Evolutionary conservation across 2,329 filamentous ascomycete genomes (phyloP).

Genomic region (Cadophora gregata): DNA sequence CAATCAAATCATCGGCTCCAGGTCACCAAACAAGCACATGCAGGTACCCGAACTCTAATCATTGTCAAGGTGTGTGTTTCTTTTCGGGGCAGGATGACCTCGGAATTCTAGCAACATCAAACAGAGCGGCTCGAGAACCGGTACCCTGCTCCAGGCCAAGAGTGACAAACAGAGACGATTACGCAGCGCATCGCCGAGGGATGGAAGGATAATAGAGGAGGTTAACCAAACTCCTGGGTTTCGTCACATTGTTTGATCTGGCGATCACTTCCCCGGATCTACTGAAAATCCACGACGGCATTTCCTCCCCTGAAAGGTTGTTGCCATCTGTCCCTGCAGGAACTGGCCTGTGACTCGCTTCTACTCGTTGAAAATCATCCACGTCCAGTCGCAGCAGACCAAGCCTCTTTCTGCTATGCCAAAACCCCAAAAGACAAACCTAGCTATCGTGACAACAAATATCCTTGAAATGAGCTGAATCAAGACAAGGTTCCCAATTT

Average conservation of each 20-base stretch:
- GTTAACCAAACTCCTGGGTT: background rate
- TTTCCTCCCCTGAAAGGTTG: too few relatives aligned
- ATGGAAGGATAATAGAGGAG: background rate
- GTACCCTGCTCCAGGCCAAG: background rate
- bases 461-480: conserved; percentile 29
- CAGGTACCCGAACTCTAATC: background rate
- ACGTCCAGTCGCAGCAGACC: too few relatives aligned
- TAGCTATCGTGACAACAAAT: background rate
- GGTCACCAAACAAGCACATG: background rate
- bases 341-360: too few relatives aligned
- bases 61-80: background rate
- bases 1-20: background rate
- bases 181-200: conserved; percentile 3
- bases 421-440: background rate
- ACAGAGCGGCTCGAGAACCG: conserved; percentile 4
- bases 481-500: conserved; percentile 29
- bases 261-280: background rate
- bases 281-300: background rate
- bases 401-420: too few relatives aligned
- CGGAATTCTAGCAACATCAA: background rate
- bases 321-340: too few relatives aligned
- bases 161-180: background rate
- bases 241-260: background rate
- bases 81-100: background rate
- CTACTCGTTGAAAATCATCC: too few relatives aligned